Conservation (phyloP, 1,139 yeast genomes). For the Tardiomyces depauwii region DNA sequence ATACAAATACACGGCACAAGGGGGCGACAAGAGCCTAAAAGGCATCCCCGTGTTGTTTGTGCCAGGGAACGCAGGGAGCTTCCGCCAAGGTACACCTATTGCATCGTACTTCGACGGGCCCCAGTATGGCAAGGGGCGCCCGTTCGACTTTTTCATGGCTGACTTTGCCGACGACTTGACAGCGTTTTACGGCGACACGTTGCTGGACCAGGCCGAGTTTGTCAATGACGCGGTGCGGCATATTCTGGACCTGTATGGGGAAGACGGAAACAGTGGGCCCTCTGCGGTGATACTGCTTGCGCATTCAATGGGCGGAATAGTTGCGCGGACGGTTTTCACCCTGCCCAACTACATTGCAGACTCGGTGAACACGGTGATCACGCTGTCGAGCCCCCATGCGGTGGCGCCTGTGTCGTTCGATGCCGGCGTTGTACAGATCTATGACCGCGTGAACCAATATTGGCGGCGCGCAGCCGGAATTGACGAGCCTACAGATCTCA, state of each 20-base stretch:
- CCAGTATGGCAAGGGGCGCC: constrained; percentile 36
- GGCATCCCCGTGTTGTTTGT: constrained; percentile 88
- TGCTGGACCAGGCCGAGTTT: constrained; percentile 90
- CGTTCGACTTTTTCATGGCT: constrained; percentile 66
- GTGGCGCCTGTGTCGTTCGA: constrained; percentile 92
- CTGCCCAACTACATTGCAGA: constrained; percentile 61
- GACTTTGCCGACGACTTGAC: constrained; percentile 95
- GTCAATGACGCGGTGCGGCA: constrained; percentile 76
- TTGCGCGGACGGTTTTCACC: constrained; percentile 66
- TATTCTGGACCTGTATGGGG: constrained; percentile 53
- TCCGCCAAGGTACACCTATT: constrained; percentile 79
- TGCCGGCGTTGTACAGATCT: constrained; percentile 68
- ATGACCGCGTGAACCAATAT: constrained; percentile 62
- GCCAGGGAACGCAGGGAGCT: constrained; percentile 97
- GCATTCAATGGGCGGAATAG: constrained; percentile 97
- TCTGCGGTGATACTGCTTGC: constrained; percentile 70
- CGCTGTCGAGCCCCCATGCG: constrained; percentile 88
- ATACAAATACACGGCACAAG: constrained; percentile 66
- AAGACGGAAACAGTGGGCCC: constrained; percentile 28
- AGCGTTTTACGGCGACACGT: constrained; percentile 90
- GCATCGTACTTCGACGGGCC: constrained; percentile 54
- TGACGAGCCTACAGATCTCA: constrained; percentile 23
- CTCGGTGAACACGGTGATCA: constrained; percentile 73
- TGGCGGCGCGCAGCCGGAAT: constrained; percentile 56
- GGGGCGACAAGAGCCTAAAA: constrained; percentile 23